Percentiles rank a stretch among this genome's conserved stretches.
Evolutionary conservation across 208 protist species (phyloP).

Genomic region (Trypanosoma melophagium): DNA sequence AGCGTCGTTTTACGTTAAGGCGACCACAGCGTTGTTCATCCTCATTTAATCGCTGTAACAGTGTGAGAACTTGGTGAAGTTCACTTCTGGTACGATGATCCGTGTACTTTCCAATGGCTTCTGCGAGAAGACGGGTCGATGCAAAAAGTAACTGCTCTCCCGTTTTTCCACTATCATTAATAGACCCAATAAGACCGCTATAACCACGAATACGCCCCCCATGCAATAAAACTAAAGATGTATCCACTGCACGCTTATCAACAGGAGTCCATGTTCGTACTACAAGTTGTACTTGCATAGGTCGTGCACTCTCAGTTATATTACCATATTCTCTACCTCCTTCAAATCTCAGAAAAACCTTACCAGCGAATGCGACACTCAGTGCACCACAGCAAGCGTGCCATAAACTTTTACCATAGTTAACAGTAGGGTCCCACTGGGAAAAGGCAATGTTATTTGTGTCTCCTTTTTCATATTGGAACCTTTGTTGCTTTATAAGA

Average conservation of each 20-base stretch:
- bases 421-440: conserved; percentile 37
- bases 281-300: conserved; percentile 15
- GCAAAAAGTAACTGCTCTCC: conserved; percentile 21
- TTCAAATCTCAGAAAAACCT: conserved; percentile 28
- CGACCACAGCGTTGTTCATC: conserved; percentile 14
- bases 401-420: conserved; percentile 60
- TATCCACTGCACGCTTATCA: conserved; percentile 8
- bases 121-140: conserved; percentile 22
- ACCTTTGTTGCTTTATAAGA: background rate
- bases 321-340: conserved; percentile 12
- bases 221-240: conserved; percentile 5
- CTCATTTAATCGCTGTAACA: conserved; percentile 18
- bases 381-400: conserved; percentile 56
- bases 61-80: conserved; percentile 9
- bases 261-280: conserved; percentile 3
- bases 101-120: conserved; percentile 17
- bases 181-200: conserved; percentile 2
- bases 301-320: conserved; percentile 2
- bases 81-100: conserved; percentile 17
- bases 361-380: conserved; percentile 27
- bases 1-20: conserved; percentile 21
- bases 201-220: conserved; percentile 13
- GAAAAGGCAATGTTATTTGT: conserved; percentile 18
- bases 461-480: background rate
- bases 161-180: background rate